These are phyloP conservation scores for Quillaja saponaria DNA, from an alignment of 306 rosid genomes.

Conservation along the genomic window DNA sequence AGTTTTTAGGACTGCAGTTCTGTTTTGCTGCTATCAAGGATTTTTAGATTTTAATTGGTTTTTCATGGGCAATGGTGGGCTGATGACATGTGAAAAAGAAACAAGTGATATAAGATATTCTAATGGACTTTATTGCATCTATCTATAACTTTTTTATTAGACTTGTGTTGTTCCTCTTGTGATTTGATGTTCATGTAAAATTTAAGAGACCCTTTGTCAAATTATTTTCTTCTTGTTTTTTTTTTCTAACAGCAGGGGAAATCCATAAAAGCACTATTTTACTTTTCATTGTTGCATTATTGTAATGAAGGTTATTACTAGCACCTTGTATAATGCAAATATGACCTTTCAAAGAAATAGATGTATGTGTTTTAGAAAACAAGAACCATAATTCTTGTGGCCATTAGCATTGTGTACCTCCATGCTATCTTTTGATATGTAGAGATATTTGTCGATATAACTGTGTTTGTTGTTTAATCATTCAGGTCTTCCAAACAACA, in stretches of 20 bases:
- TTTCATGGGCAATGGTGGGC: slow-evolving; percentile 11
- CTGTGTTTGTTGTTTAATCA: slow-evolving; percentile 13
- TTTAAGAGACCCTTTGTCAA: neutral
- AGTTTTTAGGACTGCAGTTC: neutral
- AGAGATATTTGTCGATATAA: slow-evolving; percentile 28
- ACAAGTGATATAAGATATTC: neutral
- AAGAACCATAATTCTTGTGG: slow-evolving; percentile 17
- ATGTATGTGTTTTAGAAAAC: slow-evolving; percentile 19
- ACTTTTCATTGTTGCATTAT: slow-evolving; percentile 3
- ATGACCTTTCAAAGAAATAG: neutral
- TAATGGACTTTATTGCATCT: too few relatives aligned
- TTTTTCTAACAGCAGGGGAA: slow-evolving; percentile 1
- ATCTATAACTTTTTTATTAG: neutral
- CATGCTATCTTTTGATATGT: slow-evolving; percentile 25
- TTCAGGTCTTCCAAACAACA: slow-evolving; percentile 96
- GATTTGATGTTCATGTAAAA: neutral
- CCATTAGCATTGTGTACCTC: slow-evolving; percentile 20
- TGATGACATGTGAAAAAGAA: neutral
- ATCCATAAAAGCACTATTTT: neutral
- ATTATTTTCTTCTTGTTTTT: slow-evolving; percentile 3
- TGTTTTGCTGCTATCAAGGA: slow-evolving; percentile 11
- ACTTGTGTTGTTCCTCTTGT: neutral
- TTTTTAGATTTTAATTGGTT: neutral
- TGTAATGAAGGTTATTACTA: slow-evolving; percentile 3
- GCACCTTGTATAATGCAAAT: neutral